Conservation (phyloP, 73 alveolate species). For the Tetrahymena borealis region DNA sequence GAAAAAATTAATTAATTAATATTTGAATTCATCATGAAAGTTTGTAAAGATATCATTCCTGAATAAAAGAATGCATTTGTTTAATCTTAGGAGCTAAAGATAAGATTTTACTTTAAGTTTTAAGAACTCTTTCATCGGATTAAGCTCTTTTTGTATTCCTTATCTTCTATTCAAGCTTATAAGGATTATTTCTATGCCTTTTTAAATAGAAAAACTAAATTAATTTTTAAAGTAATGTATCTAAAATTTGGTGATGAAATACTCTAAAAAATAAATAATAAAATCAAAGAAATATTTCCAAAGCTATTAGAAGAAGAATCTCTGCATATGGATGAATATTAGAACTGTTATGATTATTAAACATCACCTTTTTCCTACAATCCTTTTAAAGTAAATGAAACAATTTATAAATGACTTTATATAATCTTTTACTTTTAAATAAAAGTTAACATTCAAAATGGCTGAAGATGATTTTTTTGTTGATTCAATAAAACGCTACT, state of each 20-base stretch:
- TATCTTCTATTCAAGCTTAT: neutral
- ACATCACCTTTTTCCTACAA: neutral
- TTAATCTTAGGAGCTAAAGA: neutral
- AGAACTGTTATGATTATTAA: neutral
- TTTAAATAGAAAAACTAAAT: neutral
- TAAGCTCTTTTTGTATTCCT: neutral
- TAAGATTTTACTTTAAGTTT: neutral
- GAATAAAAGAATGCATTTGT: neutral
- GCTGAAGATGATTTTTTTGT: neutral
- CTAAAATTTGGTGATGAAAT: neutral
- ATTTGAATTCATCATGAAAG: neutral
- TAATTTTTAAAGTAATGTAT: neutral
- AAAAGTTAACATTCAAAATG: neutral
- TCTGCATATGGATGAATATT: neutral
- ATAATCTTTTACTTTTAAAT: neutral
- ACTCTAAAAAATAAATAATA: neutral
- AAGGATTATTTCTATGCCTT: neutral
- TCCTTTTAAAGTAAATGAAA: neutral
- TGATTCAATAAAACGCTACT: neutral
- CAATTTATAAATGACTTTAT: too few relatives aligned
- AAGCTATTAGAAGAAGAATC: neutral
- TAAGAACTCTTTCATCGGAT: neutral
- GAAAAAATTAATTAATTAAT: neutral
- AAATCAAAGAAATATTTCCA: neutral
- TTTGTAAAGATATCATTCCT: neutral